Evolutionary conservation across 75 land plant genomes (phyloP).

Genomic region (Ceratopteris richardii): DNA sequence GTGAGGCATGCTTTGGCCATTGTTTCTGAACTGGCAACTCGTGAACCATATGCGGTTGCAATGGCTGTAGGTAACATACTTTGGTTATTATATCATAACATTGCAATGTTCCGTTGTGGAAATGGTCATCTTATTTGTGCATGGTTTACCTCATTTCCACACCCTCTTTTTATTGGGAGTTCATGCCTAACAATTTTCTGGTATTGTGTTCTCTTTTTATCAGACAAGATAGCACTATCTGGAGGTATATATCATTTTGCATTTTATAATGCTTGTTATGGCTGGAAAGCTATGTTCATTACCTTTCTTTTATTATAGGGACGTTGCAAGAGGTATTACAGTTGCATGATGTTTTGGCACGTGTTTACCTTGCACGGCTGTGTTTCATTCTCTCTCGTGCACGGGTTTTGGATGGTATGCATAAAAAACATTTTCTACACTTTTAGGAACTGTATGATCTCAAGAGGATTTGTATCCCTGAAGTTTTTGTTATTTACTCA

Average conservation of each 20-base stretch:
- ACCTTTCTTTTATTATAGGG: conserved; percentile 36
- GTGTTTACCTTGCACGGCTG: conserved; percentile 84
- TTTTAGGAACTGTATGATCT: neutral
- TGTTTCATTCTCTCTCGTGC: conserved; percentile 85
- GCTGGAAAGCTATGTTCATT: neutral
- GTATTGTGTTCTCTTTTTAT: too few relatives aligned
- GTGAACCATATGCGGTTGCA: conserved; percentile 91
- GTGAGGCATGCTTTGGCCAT: conserved; percentile 89
- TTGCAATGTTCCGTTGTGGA: neutral
- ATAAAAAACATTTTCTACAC: too few relatives aligned
- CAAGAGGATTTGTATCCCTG: too few relatives aligned
- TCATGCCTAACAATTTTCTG: too few relatives aligned
- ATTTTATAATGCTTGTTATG: too few relatives aligned
- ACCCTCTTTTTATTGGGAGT: neutral
- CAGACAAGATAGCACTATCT: conserved; percentile 72
- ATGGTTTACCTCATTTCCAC: neutral
- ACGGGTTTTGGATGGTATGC: conserved; percentile 82
- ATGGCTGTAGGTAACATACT: conserved; percentile 74
- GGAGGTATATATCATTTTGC: conserved; percentile 50
- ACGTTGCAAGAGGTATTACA: conserved; percentile 94
- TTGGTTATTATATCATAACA: neutral
- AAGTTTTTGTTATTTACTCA: neutral
- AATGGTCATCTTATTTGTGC: neutral
- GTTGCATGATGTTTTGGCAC: conserved; percentile 94
- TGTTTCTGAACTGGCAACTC: conserved; percentile 70